A percentile compares a stretch with the other conserved stretches of the same genome.
Evolutionary conservation across 1,139 yeast genomes (phyloP).

Genomic region (Blastobotrys proliferans): DNA sequence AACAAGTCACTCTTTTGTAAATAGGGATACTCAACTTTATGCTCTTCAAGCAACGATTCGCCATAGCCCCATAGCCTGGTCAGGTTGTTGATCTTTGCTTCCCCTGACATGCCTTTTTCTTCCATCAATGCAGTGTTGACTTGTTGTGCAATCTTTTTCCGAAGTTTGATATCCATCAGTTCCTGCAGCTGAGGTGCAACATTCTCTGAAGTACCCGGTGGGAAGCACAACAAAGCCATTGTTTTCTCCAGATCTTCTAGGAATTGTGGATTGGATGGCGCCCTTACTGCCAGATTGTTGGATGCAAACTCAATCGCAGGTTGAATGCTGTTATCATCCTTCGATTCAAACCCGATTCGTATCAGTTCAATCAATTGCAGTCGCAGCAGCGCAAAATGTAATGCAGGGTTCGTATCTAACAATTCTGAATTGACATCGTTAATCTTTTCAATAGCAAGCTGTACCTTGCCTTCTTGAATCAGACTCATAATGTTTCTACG

Average conservation of each 20-base stretch:
- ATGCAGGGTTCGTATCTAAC: conserved; percentile 33
- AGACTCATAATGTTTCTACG: conserved; percentile 34
- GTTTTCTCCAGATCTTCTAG: conserved; percentile 37
- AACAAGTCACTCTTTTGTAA: conserved; percentile 23
- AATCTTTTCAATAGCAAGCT: conserved; percentile 37
- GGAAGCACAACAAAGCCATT: conserved; percentile 41
- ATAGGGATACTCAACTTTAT: conserved; percentile 25
- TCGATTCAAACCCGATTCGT: conserved; percentile 25
- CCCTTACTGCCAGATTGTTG: conserved; percentile 36
- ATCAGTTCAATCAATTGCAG: conserved; percentile 41
- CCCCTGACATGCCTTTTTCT: conserved; percentile 33
- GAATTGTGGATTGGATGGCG: conserved; percentile 32
- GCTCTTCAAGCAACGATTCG: conserved; percentile 27
- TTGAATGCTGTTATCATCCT: conserved; percentile 21
- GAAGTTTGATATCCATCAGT: conserved; percentile 33
- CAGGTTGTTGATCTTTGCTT: conserved; percentile 34
- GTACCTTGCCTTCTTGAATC: conserved; percentile 35
- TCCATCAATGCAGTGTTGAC: conserved; percentile 37
- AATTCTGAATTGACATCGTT: conserved; percentile 39
- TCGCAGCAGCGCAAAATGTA: conserved; percentile 37
- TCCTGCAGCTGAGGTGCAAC: conserved; percentile 32
- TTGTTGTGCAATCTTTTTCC: conserved; percentile 36
- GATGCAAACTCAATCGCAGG: conserved; percentile 39
- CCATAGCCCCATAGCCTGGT: conserved; percentile 37
- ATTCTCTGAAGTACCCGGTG: conserved; percentile 32